These are phyloP conservation scores for Colletotrichum sp. DNA, from an alignment of 2,329 filamentous ascomycete genomes.

Conservation along the genomic window DNA sequence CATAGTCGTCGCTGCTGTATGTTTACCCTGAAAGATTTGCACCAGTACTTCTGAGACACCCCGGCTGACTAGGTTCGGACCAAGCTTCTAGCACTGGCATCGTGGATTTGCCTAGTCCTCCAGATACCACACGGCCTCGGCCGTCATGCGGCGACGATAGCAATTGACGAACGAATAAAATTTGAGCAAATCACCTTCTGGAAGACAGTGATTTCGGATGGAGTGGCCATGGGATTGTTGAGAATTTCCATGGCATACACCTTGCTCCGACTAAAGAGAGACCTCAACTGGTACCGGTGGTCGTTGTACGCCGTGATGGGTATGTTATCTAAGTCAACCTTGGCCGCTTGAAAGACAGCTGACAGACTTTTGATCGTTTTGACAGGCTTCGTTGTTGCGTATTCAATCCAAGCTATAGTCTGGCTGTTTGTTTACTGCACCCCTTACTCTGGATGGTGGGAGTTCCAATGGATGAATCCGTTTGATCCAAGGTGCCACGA, in stretches of 20 bases:
- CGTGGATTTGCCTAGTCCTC: slow-evolving; percentile 27
- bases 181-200: slow-evolving; percentile 27
- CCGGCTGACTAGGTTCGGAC: neutral
- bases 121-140: slow-evolving; percentile 27
- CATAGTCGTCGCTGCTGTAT: slow-evolving; percentile 26
- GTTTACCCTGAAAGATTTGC: neutral
- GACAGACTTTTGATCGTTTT: neutral
- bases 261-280: slow-evolving; percentile 24
- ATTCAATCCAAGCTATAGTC: slow-evolving; percentile 24
- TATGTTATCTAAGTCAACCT: neutral
- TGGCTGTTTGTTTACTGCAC: slow-evolving; percentile 29
- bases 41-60: no score
- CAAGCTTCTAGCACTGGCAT: slow-evolving; percentile 19
- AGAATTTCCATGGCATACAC: slow-evolving; percentile 27
- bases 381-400: slow-evolving; percentile 22
- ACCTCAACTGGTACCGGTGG: slow-evolving; percentile 26
- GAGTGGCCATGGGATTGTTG: slow-evolving; percentile 25
- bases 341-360: neutral
- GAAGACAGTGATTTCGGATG: slow-evolving; percentile 27
- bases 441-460: slow-evolving; percentile 28
- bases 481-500: slow-evolving; percentile 24
- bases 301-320: slow-evolving; percentile 25
- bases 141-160: slow-evolving; percentile 19
- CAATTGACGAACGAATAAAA: slow-evolving; percentile 12
- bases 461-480: slow-evolving; percentile 28